Base-by-base conservation (phyloP, 176 grass and related monocot species). In the Luzula sylvatica region DNA sequence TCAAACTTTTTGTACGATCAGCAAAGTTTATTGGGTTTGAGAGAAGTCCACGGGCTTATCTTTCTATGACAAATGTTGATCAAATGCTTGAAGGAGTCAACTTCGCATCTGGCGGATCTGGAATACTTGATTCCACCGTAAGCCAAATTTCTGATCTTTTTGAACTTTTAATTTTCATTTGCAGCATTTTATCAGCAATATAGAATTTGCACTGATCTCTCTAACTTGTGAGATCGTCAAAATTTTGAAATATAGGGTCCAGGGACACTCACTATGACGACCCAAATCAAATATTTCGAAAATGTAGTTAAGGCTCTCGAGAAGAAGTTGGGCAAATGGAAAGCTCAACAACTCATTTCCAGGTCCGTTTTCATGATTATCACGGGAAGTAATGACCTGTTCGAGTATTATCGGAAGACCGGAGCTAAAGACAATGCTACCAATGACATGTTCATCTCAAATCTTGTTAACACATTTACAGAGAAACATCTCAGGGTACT, bases 51-150 rank as follows among this genome's bases (percentile, higher is more conserved):
- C 75, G 51, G 13, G 42, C 75, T 11, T 60, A 72, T 60, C 75
- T 66, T 49, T 50, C 67, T 5, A 20, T 66, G 0, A 38, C 25
- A 19, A 61, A 18, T 38, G 53, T 2, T 3, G 6, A 1, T 2
- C 11, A 70, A 56, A 52, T 69, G 59, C 15, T n/a, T 8, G 50
- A n/a, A 67, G 75, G 67, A 20, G 68, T 67, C 26, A 78, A 38
- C 44, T 78, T 66, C 8, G 75, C 75, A 12, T 78, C 67, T 21
- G 67, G 8, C 2, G 68, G 75, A 3, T 66, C 60, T 16, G 68
- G 75, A 24, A 26, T 78, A 46, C 59, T 78, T 11, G 15, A 67
- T 13, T 58, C 30, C 16, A 78, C 68, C 23, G 75, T 71, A 30
- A 56, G 41, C 8, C 3, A 18, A 17, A 41, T 26, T 55, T 56